These are phyloP conservation scores for Pythium rhizo-oryzae DNA, from an alignment of 352 stramenopile species.

Conservation along the genomic window DNA sequence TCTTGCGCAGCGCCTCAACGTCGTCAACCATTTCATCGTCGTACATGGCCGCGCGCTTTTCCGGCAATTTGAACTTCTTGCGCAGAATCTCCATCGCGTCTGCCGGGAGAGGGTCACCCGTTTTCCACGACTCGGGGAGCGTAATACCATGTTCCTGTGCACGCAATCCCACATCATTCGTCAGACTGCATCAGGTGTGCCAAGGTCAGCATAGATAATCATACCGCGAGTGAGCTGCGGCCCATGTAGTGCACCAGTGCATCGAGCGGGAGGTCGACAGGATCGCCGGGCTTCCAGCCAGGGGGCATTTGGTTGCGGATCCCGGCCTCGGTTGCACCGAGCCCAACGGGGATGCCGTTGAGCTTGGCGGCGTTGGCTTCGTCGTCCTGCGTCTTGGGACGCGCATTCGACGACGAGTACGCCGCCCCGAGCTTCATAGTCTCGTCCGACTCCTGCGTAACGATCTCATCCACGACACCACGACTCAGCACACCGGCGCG, in stretches of 20 bases:
- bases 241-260: conserved; percentile 82
- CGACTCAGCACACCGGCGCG: conserved; percentile 79
- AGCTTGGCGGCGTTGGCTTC: conserved; percentile 46
- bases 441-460: conserved; percentile 62
- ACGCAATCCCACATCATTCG: not conserved
- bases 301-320: conserved; percentile 79
- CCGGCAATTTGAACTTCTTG: conserved; percentile 80
- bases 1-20: conserved; percentile 67
- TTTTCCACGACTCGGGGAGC: conserved; percentile 72
- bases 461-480: conserved; percentile 77
- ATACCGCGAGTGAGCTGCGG: conserved; percentile 67
- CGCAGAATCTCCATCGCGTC: conserved; percentile 79
- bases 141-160: conserved; percentile 69
- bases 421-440: conserved; percentile 25
- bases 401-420: conserved; percentile 46
- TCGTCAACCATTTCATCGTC: conserved; percentile 79
- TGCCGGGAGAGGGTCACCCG: conserved; percentile 60
- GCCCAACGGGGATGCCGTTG: conserved; percentile 58
- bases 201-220: not conserved
- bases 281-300: conserved; percentile 78
- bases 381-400: conserved; percentile 32
- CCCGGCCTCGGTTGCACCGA: conserved; percentile 70
- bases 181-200: not conserved
- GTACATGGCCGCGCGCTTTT: conserved; percentile 69
- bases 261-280: conserved; percentile 77